Conservation (phyloP, 495 filamentous ascomycete species). For the Talaromyces trachyspermus region DNA sequence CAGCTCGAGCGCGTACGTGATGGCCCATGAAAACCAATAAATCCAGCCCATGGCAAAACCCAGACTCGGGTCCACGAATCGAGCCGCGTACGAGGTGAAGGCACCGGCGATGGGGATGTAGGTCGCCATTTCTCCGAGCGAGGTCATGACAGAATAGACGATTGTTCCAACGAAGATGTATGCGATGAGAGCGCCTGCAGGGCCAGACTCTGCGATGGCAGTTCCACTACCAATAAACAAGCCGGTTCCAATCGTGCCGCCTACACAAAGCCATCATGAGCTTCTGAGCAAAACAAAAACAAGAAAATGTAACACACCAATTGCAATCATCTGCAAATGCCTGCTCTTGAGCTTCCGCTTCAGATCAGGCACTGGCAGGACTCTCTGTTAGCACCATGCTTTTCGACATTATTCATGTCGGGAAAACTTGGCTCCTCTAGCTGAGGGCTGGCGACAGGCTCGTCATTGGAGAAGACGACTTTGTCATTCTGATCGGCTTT, state of each 20-base stretch:
- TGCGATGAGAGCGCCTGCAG: constrained; percentile 61
- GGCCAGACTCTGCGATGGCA: constrained; percentile 56
- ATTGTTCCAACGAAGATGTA: constrained; percentile 60
- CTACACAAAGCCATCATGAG: constrained; percentile 21
- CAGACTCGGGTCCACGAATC: constrained; percentile 64
- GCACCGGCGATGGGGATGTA: constrained; percentile 71
- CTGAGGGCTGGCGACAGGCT: too few species aligned
- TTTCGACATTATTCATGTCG: constrained; percentile 29
- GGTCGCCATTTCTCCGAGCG: constrained; percentile 64
- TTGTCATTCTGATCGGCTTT: neutral
- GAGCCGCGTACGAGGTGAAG: constrained; percentile 66
- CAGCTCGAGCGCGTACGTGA: constrained; percentile 69
- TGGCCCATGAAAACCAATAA: constrained; percentile 55
- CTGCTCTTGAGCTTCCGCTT: constrained; percentile 61
- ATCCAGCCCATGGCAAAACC: constrained; percentile 82
- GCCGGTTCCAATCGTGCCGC: constrained; percentile 70
- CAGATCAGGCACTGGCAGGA: constrained; percentile 36
- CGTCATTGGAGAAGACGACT: too few species aligned
- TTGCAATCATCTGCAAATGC: constrained; percentile 69
- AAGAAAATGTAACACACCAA: constrained; percentile 49
- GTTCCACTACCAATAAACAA: constrained; percentile 66
- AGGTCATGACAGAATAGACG: constrained; percentile 46
- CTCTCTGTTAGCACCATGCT: constrained; percentile 32
- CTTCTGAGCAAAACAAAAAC: constrained; percentile 34
- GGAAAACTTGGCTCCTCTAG: constrained; percentile 5